Conservation (phyloP, 2,329 filamentous ascomycete species). For the Aspergillus sp. region DNA sequence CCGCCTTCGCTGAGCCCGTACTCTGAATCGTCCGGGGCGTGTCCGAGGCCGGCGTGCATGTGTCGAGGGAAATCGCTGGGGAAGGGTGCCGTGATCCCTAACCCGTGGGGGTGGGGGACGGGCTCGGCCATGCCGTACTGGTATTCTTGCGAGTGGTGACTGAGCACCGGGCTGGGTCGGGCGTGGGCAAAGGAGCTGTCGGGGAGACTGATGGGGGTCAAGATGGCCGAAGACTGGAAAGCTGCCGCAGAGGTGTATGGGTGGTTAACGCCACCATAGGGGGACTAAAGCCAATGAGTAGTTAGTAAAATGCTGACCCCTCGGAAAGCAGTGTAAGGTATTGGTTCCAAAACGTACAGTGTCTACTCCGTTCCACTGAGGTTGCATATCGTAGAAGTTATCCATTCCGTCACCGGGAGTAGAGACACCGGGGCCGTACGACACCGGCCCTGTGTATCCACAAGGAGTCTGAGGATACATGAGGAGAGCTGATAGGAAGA, state of each 20-base stretch:
- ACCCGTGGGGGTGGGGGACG: slow-evolving; percentile 32
- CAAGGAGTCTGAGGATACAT: slow-evolving; percentile 27
- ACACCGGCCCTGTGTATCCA: slow-evolving; percentile 26
- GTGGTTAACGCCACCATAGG: slow-evolving; percentile 27
- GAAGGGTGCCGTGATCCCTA: slow-evolving; percentile 39
- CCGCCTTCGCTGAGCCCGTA: slow-evolving; percentile 23
- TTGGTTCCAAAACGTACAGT: slow-evolving; percentile 26
- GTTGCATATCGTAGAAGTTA: slow-evolving; percentile 29
- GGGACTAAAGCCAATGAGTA: slow-evolving; percentile 15
- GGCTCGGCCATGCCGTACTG: slow-evolving; percentile 33
- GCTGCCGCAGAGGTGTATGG: slow-evolving; percentile 34
- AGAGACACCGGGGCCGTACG: slow-evolving; percentile 22
- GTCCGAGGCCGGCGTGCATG: slow-evolving; percentile 26
- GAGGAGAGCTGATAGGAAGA: slow-evolving; percentile 21
- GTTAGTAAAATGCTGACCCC: slow-evolving; percentile 8
- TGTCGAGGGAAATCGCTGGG: slow-evolving; percentile 31
- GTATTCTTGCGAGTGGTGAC: slow-evolving; percentile 39
- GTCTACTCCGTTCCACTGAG: slow-evolving; percentile 30
- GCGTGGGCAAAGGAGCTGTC: slow-evolving; percentile 33
- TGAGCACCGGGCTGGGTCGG: slow-evolving; percentile 35
- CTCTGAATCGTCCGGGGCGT: slow-evolving; percentile 22
- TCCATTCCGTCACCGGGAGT: slow-evolving; percentile 27
- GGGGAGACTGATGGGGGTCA: slow-evolving; percentile 42
- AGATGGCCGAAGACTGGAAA: slow-evolving; percentile 28
- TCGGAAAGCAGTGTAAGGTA: background rate